Evolutionary conservation across 495 filamentous ascomycete genomes (phyloP).

Genomic region (Lentithecium fluviatile): DNA sequence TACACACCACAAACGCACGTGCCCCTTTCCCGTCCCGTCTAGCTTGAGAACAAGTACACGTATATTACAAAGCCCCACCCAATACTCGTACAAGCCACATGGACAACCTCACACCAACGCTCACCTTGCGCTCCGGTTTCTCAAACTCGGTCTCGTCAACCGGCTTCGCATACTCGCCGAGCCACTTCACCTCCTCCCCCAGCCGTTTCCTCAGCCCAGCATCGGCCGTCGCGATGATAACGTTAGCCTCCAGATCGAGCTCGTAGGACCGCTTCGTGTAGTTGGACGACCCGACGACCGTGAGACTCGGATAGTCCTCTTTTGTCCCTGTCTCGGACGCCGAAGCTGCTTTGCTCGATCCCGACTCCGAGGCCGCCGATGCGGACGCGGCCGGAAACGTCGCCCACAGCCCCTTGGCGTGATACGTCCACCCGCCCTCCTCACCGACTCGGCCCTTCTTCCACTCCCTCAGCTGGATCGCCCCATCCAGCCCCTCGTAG

Average conservation of each 20-base stretch:
- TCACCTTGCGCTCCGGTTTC: slow-evolving; percentile 75
- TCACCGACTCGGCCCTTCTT: slow-evolving; percentile 74
- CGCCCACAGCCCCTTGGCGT: slow-evolving; percentile 96
- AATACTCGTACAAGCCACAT: slow-evolving; percentile 70
- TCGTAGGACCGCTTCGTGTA: slow-evolving; percentile 93
- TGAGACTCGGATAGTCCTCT: slow-evolving; percentile 64
- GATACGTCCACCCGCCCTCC: slow-evolving; percentile 90
- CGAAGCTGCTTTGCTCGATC: no score
- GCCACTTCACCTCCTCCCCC: slow-evolving; percentile 72
- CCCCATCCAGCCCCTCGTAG: slow-evolving; percentile 54
- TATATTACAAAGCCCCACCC: slow-evolving; percentile 48
- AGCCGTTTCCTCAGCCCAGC: slow-evolving; percentile 68
- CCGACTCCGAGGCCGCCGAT: no score
- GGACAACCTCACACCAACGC: slow-evolving; percentile 78
- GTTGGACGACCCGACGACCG: slow-evolving; percentile 85
- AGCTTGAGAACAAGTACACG: no score
- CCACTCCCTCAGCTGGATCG: slow-evolving; percentile 85
- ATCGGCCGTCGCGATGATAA: slow-evolving; percentile 79
- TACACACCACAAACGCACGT: no score
- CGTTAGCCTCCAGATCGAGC: slow-evolving; percentile 85
- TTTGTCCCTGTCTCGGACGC: slow-evolving; percentile 16
- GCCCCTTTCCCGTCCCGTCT: no score
- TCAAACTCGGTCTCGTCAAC: slow-evolving; percentile 74
- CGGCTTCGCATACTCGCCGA: slow-evolving; percentile 66
- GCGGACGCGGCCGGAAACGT: slow-evolving; percentile 51